A percentile compares a stretch with the other conserved stretches of the same genome.
Conservation (phyloP, 495 filamentous ascomycete species). For the Astrocystis sublimbata region DNA sequence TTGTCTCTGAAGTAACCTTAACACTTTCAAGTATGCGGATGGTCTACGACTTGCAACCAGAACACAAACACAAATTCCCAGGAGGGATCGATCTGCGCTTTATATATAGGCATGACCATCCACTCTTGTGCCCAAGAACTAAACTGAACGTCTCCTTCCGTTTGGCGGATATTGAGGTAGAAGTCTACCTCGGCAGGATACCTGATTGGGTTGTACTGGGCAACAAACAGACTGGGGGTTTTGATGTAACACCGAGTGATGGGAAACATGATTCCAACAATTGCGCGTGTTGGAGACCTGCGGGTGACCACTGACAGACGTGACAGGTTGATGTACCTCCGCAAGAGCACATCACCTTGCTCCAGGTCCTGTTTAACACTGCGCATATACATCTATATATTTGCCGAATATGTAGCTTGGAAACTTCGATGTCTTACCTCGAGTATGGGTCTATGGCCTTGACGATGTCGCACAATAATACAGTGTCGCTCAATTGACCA, state of each 20-base stretch:
- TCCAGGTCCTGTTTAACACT: not conserved
- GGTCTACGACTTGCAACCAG: not conserved
- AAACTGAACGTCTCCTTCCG: not conserved
- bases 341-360: not conserved
- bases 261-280: slow-evolving; percentile 10
- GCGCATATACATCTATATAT: not conserved
- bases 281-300: not conserved
- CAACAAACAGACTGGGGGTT: not conserved
- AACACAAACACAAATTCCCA: not conserved
- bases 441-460: too few species aligned
- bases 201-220: not conserved
- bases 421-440: too few species aligned
- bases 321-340: slow-evolving; percentile 4
- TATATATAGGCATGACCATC: slow-evolving; percentile 6
- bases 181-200: not conserved
- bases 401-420: not conserved
- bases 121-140: not conserved
- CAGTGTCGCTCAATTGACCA: too few species aligned
- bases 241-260: not conserved
- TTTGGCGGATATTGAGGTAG: not conserved
- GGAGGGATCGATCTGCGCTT: slow-evolving; percentile 14
- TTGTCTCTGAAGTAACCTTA: not conserved
- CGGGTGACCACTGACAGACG: too few species aligned
- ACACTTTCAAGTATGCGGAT: not conserved
- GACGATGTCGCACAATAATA: not conserved